phyloP scores from a whole-genome alignment of 2,329 filamentous ascomycete species.

The Fusarium tjaetaba region DNA sequence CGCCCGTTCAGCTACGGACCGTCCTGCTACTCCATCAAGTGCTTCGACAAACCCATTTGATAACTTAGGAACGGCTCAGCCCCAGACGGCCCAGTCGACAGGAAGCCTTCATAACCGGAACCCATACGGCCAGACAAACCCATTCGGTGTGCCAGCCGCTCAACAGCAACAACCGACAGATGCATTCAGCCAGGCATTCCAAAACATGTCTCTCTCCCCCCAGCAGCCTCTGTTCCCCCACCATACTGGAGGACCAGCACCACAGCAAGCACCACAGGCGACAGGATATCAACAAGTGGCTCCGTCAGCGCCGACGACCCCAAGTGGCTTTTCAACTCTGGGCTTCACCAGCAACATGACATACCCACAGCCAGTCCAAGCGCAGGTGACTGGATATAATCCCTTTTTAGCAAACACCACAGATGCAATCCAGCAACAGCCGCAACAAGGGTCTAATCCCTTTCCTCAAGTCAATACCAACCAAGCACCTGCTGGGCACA shows the following conservation, averaged over 20 bases:
- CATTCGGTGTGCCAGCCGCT: conserved; percentile 67
- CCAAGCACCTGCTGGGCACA: conserved; percentile 51
- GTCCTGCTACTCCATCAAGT: conserved; percentile 54
- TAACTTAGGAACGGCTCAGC: conserved; percentile 62
- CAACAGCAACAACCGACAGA: conserved; percentile 47
- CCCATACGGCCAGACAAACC: conserved; percentile 69
- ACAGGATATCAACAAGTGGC: conserved; percentile 57
- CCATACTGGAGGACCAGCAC: conserved; percentile 72
- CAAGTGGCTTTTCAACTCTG: conserved; percentile 53
- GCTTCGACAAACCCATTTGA: conserved; percentile 76
- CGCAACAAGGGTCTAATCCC: conserved; percentile 45
- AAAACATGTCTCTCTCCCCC: conserved; percentile 74
- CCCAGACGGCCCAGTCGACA: conserved; percentile 73
- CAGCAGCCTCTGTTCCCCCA: conserved; percentile 76
- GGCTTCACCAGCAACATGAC: conserved; percentile 56
- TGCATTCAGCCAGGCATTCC: conserved; percentile 74
- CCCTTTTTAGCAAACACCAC: conserved; percentile 59
- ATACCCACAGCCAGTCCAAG: conserved; percentile 54
- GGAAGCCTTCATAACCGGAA: conserved; percentile 68
- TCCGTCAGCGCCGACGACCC: conserved; percentile 54
- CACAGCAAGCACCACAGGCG: conserved; percentile 53
- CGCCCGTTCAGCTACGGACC: conserved; percentile 44
- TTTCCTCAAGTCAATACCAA: conserved; percentile 54
- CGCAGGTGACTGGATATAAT: conserved; percentile 58
- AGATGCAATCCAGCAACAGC: conserved; percentile 46